These are phyloP conservation scores for Colletotrichum limetticola DNA, from an alignment of 2,329 filamentous ascomycete species.

Conservation along the genomic window DNA sequence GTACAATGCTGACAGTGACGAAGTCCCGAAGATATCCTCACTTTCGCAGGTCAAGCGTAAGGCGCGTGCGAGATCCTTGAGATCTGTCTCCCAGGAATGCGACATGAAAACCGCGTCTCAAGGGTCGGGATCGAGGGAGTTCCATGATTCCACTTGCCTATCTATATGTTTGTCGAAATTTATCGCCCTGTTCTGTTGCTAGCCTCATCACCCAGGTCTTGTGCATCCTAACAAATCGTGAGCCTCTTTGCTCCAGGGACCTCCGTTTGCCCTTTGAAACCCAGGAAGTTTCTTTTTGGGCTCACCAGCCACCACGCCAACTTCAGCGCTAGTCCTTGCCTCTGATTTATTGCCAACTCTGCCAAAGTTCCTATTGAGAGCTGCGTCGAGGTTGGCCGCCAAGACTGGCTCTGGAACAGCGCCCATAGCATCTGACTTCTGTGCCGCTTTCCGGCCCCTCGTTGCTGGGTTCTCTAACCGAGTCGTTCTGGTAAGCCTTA, in stretches of 20 bases:
- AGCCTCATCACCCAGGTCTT: slow-evolving; percentile 53
- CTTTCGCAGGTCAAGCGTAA: background rate
- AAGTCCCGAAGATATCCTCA: background rate
- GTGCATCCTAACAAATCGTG: slow-evolving; percentile 72
- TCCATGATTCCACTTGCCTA: background rate
- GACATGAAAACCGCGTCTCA: background rate
- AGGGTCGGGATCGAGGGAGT: background rate
- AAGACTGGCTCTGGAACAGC: slow-evolving; percentile 56
- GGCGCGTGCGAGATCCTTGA: background rate
- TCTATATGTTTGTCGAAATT: background rate
- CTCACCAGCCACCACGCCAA: background rate
- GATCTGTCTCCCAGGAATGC: background rate
- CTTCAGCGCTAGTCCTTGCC: background rate
- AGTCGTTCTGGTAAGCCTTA: background rate
- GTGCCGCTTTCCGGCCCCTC: slow-evolving; percentile 63
- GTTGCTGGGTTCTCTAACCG: slow-evolving; percentile 57
- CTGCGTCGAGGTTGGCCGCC: slow-evolving; percentile 35
- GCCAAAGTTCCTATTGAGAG: background rate
- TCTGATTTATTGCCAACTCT: background rate
- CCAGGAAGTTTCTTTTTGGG: slow-evolving; percentile 47
- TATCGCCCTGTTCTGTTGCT: background rate
- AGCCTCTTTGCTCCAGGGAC: slow-evolving; percentile 77
- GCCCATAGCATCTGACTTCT: slow-evolving; percentile 62
- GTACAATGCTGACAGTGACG: background rate
- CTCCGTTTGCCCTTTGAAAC: slow-evolving; percentile 63